Evolutionary conservation across 1,139 yeast species (phyloP), one percentile per base, ranked within the genome.

Genomic region (Saccharomyces hybrid): DNA sequence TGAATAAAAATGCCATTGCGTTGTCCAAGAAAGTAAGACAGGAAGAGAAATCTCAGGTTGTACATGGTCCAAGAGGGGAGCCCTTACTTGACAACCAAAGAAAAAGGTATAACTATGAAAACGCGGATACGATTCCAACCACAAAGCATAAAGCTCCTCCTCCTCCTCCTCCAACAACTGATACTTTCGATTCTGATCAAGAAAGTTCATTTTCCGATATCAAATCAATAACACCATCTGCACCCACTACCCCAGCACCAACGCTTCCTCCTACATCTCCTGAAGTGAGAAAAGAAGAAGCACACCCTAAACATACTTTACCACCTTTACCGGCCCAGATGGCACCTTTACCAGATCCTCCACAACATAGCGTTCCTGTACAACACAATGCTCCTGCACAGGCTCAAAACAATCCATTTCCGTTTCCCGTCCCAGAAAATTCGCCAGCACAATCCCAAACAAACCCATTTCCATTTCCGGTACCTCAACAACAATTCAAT

Each of bases 1-100:
- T 83, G 65, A 93, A 91, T 71, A 89, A 87, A 65, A 88, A 87
- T 64, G 97, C 97, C 2, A 81, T 91, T 61, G 95, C 93, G 1
- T 73, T 88, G 67, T 82, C 85, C 66, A 78, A 79, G 62, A 75
- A 78, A 57, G 71, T 77, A 54, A 54, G 63, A 50, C 46, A 67
- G 67, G 77, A 60, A 56, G 72, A 67, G 61, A 64, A 62, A 65
- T 62, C 61, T 53, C 67, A 58, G 62, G 68, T 70, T 26, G 69
- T 73, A 4, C 81, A 81, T 16, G 96, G 96, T 0, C 93, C 95
- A 38, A 73, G 97, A 59, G 97, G 97, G 19, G 75, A 73, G 58
- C 59, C 69, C 11, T 53, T 69, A 24, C 62, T 66, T 14, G 65
- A 63, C 27, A 64, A 61, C 42, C 73, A 70, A 55, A 62, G 73